Evolutionary conservation across 768 basidiomycete species (phyloP), one percentile per base, ranked within the genome.

Genomic region (Sporobolomyces pararoseus): DNA sequence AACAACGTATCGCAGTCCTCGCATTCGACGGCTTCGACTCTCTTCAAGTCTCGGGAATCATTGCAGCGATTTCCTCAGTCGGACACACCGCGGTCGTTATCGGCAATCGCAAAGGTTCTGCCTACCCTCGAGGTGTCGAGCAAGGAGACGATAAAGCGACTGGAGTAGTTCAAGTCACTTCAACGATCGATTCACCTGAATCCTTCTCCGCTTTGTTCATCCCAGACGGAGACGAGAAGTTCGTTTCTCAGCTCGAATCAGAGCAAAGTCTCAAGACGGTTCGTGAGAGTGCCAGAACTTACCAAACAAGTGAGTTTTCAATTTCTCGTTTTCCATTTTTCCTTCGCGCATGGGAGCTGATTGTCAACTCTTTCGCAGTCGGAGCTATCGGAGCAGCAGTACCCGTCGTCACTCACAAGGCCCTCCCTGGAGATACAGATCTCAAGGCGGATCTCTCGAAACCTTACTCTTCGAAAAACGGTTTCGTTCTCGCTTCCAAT

Each of bases 231-330:
- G 66, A 77, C 51, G 80, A 80, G 12, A 81, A 82, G 35, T 86
- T 87, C 77, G 83, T 81, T 23, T 83, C 85, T 76, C 82, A 91
- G 39, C 76, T 81, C 12, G 82, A 82, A 73, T 85, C 84, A 54
- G 92, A 91, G 7, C 84, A 91, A 25, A 83, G 83, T 10, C 80
- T 90, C n/a, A 89, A 94, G 77, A 91, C 87, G 83, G 84, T 89
- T 4, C 84, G 89, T 52, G 91, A 70, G 39, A 31, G 47, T 16
- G 55, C 55, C 32, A 39, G 34, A 3, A 49, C 57, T 47, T 63
- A 39, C 67, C 54, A 68, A 49, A 55, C 67, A 16, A 68, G 63
- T 60, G 34, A 5, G 50, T 35, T 37, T 50, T 27, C 3, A 23
- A 10, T 21, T 32, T n/a, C 32, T 47, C 29, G 19, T 49, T 50